These are phyloP conservation scores for Coriolopsis trogii DNA, from an alignment of 1,284 basidiomycete genomes.

Conservation along the genomic window DNA sequence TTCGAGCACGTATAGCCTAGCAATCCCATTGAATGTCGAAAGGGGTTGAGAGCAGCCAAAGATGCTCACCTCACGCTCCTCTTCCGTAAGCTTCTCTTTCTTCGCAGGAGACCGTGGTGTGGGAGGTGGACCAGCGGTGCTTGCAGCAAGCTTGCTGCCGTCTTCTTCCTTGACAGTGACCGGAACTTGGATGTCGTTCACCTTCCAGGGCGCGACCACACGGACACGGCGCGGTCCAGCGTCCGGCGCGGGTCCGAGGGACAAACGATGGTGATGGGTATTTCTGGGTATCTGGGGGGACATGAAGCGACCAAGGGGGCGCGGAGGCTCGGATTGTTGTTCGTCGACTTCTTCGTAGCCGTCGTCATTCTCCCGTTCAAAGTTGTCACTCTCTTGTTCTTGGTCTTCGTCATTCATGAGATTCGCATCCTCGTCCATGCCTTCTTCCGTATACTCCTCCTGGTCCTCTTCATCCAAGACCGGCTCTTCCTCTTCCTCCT, in stretches of 20 bases:
- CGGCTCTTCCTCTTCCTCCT: slow-evolving; percentile 26
- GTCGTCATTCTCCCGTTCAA: slow-evolving; percentile 4
- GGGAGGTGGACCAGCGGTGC: neutral
- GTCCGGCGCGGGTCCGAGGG: slow-evolving; percentile 23
- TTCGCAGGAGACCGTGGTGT: slow-evolving; percentile 20
- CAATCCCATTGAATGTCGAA: neutral
- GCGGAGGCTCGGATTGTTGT: too few relatives aligned
- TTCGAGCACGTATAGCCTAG: slow-evolving; percentile 61
- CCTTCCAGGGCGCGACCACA: slow-evolving; percentile 54
- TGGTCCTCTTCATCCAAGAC: slow-evolving; percentile 16
- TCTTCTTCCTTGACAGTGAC: slow-evolving; percentile 22
- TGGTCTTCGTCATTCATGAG: slow-evolving; percentile 12
- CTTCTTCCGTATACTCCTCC: slow-evolving; percentile 16
- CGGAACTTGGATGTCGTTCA: slow-evolving; percentile 55
- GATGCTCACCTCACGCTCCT: slow-evolving; percentile 49
- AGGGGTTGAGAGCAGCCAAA: neutral
- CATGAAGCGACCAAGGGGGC: slow-evolving; percentile 49
- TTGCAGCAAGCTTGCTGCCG: neutral
- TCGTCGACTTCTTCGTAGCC: slow-evolving; percentile 2
- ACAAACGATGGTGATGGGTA: slow-evolving; percentile 20
- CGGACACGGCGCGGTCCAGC: slow-evolving; percentile 50
- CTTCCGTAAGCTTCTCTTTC: slow-evolving; percentile 43
- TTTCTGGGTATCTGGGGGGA: slow-evolving; percentile 46
- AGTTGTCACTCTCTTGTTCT: neutral
- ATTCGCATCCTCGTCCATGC: slow-evolving; percentile 2